Evolutionary conservation across 1,284 basidiomycete species (phyloP), one percentile per base, ranked within the genome.

Genomic region (Austropuccinia psidii): DNA sequence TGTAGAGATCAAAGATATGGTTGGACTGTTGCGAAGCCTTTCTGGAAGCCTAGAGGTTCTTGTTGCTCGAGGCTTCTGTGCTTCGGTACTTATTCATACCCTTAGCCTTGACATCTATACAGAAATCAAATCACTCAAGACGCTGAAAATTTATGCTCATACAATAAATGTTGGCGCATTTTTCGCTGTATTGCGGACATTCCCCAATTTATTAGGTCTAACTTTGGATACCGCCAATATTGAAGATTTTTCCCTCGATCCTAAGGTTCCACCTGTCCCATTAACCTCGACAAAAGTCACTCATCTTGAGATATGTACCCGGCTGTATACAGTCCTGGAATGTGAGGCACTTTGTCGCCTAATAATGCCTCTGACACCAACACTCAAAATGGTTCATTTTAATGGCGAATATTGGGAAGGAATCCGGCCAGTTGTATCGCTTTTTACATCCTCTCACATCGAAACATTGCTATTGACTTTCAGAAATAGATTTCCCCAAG

Each of bases 81-180:
- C 65, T 5, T 68, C 65, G 41, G 52, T 68, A 8, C 50, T 68
- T 17, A 49, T 68, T 33, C 50, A 68, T 41, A 68, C 65, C 31
- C 49, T 68, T 27, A 39, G 37, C 50, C 35, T 50, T 24, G n/a
- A 1, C 2, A 15, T 35, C 27, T 37, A 35, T 19, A 29, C 15
- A 11, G 52, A 68, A 31, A 54, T 68, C 27, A 39, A 19, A 9
- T 54, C 50, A 1, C 52, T 68, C 27, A 55, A 55, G 41, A 41
- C 52, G 31, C 47, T 68, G 13, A 68, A 68, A 52, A 24, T 68
- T 33, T 55, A 27, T 41, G 52, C 27, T 39, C 43, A 55, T 43
- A 24, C 65, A 35, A 27, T 68, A 11, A 68, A 9, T 21, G 65
- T 57, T 35, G 47, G 27, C 24, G 35, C 50, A 19, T 55, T 57